A percentile compares a stretch with the other conserved stretches of the same genome.
phyloP scores from a whole-genome alignment of 2,329 filamentous ascomycete genomes.

The Chaetomiaceae sp. region DNA sequence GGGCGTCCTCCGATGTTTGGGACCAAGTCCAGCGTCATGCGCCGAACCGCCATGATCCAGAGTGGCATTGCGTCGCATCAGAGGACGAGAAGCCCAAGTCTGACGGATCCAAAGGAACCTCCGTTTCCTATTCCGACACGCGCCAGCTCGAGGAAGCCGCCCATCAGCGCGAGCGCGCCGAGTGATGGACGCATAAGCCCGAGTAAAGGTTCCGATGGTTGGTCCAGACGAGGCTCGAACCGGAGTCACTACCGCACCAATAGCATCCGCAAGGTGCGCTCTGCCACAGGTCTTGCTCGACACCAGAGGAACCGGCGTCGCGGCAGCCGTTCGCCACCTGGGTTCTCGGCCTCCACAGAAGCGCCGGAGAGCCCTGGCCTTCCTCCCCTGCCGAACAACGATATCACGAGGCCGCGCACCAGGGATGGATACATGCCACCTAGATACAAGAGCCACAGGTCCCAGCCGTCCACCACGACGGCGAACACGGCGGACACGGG shows the following conservation, averaged over 20 bases:
- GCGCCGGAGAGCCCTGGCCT: constrained; percentile 64
- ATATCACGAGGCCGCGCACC: constrained; percentile 59
- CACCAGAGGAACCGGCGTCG: constrained; percentile 47
- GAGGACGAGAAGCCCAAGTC: constrained; percentile 61
- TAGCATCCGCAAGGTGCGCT: constrained; percentile 79
- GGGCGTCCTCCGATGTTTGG: constrained; percentile 31
- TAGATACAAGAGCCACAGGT: constrained; percentile 46
- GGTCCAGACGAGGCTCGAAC: constrained; percentile 48
- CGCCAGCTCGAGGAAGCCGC: constrained; percentile 76
- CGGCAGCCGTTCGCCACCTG: constrained; percentile 58
- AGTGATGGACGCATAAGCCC: constrained; percentile 76
- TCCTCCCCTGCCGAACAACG: constrained; percentile 70
- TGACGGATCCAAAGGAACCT: constrained; percentile 58
- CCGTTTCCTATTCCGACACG: constrained; percentile 90
- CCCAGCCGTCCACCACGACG: constrained; percentile 59
- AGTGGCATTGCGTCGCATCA: constrained; percentile 69
- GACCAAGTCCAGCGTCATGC: constrained; percentile 58
- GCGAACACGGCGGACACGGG: constrained; percentile 43
- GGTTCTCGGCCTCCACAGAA: constrained; percentile 63
- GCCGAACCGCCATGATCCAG: constrained; percentile 75
- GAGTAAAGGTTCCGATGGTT: constrained; percentile 55
- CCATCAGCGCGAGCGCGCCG: constrained; percentile 58
- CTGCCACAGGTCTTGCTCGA: constrained; percentile 67
- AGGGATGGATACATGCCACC: constrained; percentile 35
- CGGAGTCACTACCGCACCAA: constrained; percentile 49